Base-by-base conservation (phyloP, 2,329 filamentous ascomycete species). In the Helotiales sp. region DNA sequence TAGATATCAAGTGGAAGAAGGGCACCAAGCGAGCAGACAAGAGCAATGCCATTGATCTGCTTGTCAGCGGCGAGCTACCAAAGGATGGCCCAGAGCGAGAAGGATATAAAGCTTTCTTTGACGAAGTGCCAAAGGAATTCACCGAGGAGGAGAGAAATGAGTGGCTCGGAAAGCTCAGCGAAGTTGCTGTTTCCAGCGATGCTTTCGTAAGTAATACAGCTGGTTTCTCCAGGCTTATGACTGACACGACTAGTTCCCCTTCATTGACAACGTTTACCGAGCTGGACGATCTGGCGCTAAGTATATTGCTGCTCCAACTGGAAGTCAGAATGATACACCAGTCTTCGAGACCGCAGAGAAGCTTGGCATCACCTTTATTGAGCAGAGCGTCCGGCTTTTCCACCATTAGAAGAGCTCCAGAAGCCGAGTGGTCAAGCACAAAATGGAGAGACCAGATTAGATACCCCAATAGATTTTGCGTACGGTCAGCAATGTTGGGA, bases 191-290 rank as follows among this genome's bases (percentile, higher is more conserved):
- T 55, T 96, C 91, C 53, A 96, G 91, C 64, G 95, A 99, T 75
- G 95, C 95, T 64, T 99, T 99, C 77, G 90, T 93, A 83, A 80
- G 89, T 84, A 30, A 55, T 25, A 15, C 24, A 33, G 46, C 29
- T 36, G n/a, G n/a, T 54, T 30, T 33, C 34, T 33, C 38, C 47
- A 24, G 31, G 13, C 15, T 8, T 49, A 36, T 33, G 53, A 49
- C 60, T 63, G 55, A 42, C 55, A 29, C 33, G 24, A n/a, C 7
- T 58, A 91, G 90, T 99, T 99, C 85, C 95, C 95, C 66, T 99
- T 99, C 78, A 91, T 91, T 70, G 95, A 99, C 81, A 99, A 99
- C 70, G 89, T 99, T 65, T 97, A 96, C 85, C 87, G 95, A 66
- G 90, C 92, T 52, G 86, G 85, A 62, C 84, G 91, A 69, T 96